Percentiles rank a stretch among this genome's conserved stretches.
phyloP scores from a whole-genome alignment of 2,329 filamentous ascomycete species.

The Nemania sp. region DNA sequence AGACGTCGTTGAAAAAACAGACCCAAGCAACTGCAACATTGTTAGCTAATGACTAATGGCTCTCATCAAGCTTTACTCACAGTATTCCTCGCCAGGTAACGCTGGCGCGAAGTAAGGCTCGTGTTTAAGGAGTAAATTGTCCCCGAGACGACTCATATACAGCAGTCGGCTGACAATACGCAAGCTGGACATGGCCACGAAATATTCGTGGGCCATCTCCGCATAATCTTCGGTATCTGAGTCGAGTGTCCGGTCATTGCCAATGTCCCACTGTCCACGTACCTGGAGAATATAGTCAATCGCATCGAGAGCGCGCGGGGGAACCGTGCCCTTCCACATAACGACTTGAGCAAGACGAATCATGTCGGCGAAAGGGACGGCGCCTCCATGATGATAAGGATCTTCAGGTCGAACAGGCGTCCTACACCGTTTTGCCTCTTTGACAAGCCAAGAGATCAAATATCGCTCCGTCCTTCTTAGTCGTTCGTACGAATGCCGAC shows the following conservation, averaged over 20 bases:
- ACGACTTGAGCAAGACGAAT: not conserved
- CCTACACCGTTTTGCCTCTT: too few species aligned
- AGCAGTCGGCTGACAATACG: not conserved
- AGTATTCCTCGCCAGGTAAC: constrained; percentile 13
- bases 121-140: too few species aligned
- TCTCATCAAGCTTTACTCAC: not conserved
- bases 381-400: too few species aligned
- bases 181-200: not conserved
- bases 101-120: not conserved
- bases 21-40: constrained; percentile 12
- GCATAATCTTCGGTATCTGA: not conserved
- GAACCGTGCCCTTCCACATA: not conserved
- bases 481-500: too few species aligned
- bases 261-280: not conserved
- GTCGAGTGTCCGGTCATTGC: not conserved
- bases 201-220: not conserved
- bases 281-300: constrained; percentile 8
- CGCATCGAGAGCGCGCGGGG: not conserved
- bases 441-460: too few species aligned
- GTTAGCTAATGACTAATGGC: not conserved
- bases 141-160: not conserved
- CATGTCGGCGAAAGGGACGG: not conserved
- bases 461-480: too few species aligned
- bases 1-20: constrained; percentile 18
- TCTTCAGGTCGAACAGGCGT: too few species aligned